Conservation (phyloP, 1,284 basidiomycete genomes). For the Tausonia pullulans region DNA sequence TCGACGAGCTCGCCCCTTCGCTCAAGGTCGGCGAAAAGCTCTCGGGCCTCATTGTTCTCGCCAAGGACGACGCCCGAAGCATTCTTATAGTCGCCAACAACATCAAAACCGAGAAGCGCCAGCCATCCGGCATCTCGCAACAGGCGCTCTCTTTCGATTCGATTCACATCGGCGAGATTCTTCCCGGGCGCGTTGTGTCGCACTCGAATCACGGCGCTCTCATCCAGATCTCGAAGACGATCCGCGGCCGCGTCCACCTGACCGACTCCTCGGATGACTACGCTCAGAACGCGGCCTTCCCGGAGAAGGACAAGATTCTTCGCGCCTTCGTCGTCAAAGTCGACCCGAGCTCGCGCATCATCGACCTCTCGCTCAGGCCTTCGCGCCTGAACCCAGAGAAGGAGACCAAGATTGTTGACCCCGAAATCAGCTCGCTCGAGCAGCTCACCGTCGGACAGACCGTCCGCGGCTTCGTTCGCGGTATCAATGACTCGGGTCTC, state of each 20-base stretch:
- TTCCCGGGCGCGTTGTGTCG: slow-evolving; percentile 64
- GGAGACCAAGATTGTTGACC: slow-evolving; percentile 48
- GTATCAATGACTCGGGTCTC: slow-evolving; percentile 67
- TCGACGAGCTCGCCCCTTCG: slow-evolving; percentile 55
- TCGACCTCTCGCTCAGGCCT: slow-evolving; percentile 65
- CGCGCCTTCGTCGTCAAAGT: slow-evolving; percentile 59
- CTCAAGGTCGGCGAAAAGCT: slow-evolving; percentile 65
- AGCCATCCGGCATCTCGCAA: slow-evolving; percentile 42
- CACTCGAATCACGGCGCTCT: slow-evolving; percentile 55
- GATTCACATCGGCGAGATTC: slow-evolving; percentile 55
- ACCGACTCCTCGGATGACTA: slow-evolving; percentile 76
- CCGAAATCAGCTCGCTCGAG: slow-evolving; percentile 51
- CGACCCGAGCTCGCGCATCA: slow-evolving; percentile 51
- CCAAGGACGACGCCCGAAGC: slow-evolving; percentile 77
- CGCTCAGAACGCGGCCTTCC: slow-evolving; percentile 37
- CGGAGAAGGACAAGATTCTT: slow-evolving; percentile 53
- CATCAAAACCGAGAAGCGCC: slow-evolving; percentile 26
- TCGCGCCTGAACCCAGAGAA: slow-evolving; percentile 52
- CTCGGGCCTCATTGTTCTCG: slow-evolving; percentile 70
- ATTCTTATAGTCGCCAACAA: slow-evolving; percentile 72
- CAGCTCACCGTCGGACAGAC: slow-evolving; percentile 62
- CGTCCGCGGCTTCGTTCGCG: slow-evolving; percentile 81
- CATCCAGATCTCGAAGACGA: slow-evolving; percentile 56
- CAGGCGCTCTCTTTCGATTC: slow-evolving; percentile 50
- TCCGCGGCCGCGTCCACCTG: slow-evolving; percentile 64